phyloP scores from a whole-genome alignment of 2,329 filamentous ascomycete genomes.

The Aspergillus clavatus region DNA sequence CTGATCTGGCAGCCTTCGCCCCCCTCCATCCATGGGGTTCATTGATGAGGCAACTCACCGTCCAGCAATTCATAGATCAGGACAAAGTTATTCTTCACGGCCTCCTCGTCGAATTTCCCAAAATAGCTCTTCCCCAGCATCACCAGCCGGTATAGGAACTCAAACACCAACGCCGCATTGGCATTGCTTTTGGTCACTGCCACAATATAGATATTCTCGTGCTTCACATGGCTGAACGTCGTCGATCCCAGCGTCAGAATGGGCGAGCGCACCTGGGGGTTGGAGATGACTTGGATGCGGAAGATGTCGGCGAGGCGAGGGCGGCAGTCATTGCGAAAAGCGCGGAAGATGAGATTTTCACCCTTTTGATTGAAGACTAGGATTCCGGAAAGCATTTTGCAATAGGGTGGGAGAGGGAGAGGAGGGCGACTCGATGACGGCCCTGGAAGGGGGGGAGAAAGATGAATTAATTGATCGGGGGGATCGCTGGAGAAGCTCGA shows the following conservation, averaged over 20 bases:
- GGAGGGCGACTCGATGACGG: constrained; percentile 7
- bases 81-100: constrained; percentile 99
- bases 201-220: constrained; percentile 98
- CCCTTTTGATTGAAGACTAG: constrained; percentile 99
- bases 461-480: neutral
- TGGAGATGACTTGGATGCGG: constrained; percentile 98
- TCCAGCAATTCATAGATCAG: constrained; percentile 96
- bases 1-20: neutral
- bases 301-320: constrained; percentile 97
- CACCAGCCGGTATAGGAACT: constrained; percentile 92
- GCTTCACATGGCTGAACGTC: constrained; percentile 98
- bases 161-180: constrained; percentile 95
- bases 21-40: too few species aligned
- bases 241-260: constrained; percentile 96
- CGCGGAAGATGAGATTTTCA: constrained; percentile 98
- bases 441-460: constrained; percentile 3
- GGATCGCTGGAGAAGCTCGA: constrained; percentile 2
- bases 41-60: constrained; percentile 55
- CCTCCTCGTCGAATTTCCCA: constrained; percentile 98
- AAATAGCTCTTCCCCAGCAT: constrained; percentile 92
- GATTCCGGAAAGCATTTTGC: constrained; percentile 84
- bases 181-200: constrained; percentile 98
- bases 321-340: constrained; percentile 97
- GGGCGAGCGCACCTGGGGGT: constrained; percentile 92
- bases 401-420: constrained; percentile 11